Evolutionary conservation across 768 basidiomycete species (phyloP).

Genomic region (Kwoniella sp.): DNA sequence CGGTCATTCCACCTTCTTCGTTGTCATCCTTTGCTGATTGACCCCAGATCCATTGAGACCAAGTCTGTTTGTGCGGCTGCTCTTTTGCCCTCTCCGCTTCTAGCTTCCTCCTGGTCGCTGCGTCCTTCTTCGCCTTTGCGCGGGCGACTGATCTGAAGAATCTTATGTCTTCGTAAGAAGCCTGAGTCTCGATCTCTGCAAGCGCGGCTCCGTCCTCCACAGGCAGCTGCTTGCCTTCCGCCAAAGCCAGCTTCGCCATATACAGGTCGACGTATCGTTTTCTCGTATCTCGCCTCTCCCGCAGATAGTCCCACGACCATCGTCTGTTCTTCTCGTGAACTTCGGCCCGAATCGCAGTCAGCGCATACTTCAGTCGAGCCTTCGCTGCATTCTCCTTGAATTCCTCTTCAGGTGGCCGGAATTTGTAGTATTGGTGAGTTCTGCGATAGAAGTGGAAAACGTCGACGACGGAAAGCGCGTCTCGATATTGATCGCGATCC

Average conservation of each 20-base stretch:
- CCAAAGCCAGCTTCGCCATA: constrained; percentile 62
- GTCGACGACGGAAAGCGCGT: constrained; percentile 86
- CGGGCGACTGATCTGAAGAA: constrained; percentile 96
- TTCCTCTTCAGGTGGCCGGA: constrained; percentile 68
- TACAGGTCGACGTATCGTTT: constrained; percentile 78
- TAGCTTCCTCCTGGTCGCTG: constrained; percentile 66
- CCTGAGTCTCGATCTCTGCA: constrained; percentile 72
- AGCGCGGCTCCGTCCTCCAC: constrained; percentile 60
- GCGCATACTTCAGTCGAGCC: constrained; percentile 77
- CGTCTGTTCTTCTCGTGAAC: constrained; percentile 78
- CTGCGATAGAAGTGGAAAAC: constrained; percentile 96
- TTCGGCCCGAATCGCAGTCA: constrained; percentile 74
- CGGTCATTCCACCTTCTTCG: constrained; percentile 66
- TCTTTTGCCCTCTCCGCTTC: constrained; percentile 70
- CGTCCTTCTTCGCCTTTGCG: constrained; percentile 82
- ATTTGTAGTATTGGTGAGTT: constrained; percentile 75
- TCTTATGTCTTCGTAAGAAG: constrained; percentile 91
- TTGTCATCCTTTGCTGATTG: constrained; percentile 60
- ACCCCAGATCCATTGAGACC: constrained; percentile 78
- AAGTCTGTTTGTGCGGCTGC: constrained; percentile 62
- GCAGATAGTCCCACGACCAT: constrained; percentile 93
- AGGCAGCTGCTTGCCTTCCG: constrained; percentile 62
- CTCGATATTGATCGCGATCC: constrained; percentile 92
- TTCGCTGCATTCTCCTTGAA: constrained; percentile 65
- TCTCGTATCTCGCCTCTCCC: constrained; percentile 82